These are phyloP conservation scores for Setomelanomma holmii DNA, from an alignment of 2,329 filamentous ascomycete genomes.

Conservation along the genomic window DNA sequence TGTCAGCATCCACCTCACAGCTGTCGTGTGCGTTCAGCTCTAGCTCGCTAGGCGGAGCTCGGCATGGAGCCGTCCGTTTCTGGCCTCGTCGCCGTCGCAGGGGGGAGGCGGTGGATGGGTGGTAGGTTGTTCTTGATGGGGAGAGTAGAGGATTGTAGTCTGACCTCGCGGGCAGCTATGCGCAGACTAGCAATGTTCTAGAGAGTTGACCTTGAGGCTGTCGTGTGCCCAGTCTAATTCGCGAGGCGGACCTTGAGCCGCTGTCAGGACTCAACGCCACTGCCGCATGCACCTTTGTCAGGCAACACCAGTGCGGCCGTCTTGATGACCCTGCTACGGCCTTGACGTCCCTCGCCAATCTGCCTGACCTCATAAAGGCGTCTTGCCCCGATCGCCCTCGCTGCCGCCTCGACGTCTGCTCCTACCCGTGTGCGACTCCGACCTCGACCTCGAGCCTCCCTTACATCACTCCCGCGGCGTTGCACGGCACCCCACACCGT, in stretches of 20 bases:
- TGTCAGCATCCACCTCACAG: constrained; percentile 11
- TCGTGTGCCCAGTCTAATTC: constrained; percentile 27
- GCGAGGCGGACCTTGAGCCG: constrained; percentile 23
- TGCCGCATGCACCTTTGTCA: constrained; percentile 16
- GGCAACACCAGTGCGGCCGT: constrained; percentile 16
- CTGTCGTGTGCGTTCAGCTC: constrained; percentile 32
- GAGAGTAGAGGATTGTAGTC: too few species aligned
- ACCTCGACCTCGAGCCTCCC: not conserved
- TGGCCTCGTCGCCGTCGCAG: too few species aligned
- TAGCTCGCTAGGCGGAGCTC: too few species aligned
- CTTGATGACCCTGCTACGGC: constrained; percentile 14
- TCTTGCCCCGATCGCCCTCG: constrained; percentile 10
- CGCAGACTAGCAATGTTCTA: too few species aligned
- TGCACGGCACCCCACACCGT: constrained; percentile 8
- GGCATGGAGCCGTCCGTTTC: too few species aligned
- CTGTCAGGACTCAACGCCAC: constrained; percentile 13
- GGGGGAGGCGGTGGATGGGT: too few species aligned
- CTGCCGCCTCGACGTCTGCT: constrained; percentile 1
- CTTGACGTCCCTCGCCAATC: not conserved
- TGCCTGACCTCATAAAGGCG: constrained; percentile 18
- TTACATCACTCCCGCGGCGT: constrained; percentile 15
- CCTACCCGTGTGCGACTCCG: constrained; percentile 8
- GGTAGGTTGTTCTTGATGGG: too few species aligned
- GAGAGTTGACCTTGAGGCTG: too few species aligned
- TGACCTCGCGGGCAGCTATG: too few species aligned